These are phyloP conservation scores for Boletus sp. DNA, from an alignment of 1,284 basidiomycete species.

Conservation along the genomic window DNA sequence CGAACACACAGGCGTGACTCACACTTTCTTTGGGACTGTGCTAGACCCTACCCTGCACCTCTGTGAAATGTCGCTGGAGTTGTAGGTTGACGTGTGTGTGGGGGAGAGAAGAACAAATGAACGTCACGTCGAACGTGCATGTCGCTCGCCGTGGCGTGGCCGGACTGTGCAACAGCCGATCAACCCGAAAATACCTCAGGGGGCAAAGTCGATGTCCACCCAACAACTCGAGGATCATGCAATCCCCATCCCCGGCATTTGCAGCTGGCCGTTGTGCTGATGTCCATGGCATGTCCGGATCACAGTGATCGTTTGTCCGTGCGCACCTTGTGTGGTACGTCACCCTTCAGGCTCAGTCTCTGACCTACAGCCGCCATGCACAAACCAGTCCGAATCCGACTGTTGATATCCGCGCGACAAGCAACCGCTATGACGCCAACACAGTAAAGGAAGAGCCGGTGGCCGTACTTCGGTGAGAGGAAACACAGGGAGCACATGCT, in stretches of 20 bases:
- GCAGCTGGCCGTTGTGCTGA: constrained; percentile 4
- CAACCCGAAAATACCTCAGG: constrained; percentile 2
- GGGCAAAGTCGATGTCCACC: not conserved
- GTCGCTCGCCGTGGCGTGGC: constrained; percentile 7
- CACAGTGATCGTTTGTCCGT: not conserved
- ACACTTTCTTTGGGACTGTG: constrained; percentile 10
- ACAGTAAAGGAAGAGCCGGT: not conserved
- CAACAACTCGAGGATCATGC: constrained; percentile 18
- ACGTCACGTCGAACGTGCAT: constrained; percentile 12
- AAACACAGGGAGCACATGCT: not conserved
- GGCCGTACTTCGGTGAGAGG: constrained; percentile 1
- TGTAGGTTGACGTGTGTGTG: constrained; percentile 9
- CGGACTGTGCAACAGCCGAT: constrained; percentile 19
- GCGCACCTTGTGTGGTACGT: constrained; percentile 4
- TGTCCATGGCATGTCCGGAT: constrained; percentile 12
- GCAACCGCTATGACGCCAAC: not conserved
- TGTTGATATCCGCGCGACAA: constrained; percentile 2
- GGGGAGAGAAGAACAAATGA: constrained; percentile 7
- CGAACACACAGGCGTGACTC: constrained; percentile 4
- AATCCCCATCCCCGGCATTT: constrained; percentile 1
- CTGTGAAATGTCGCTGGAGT: constrained; percentile 2
- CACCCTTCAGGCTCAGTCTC: constrained; percentile 8
- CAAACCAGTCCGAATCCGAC: not conserved
- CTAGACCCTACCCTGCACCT: not conserved
- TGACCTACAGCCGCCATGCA: not conserved